A percentile compares a stretch with the other conserved stretches of the same genome.
phyloP scores from a whole-genome alignment of 495 filamentous ascomycete genomes.

The Articulospora tetracladia region DNA sequence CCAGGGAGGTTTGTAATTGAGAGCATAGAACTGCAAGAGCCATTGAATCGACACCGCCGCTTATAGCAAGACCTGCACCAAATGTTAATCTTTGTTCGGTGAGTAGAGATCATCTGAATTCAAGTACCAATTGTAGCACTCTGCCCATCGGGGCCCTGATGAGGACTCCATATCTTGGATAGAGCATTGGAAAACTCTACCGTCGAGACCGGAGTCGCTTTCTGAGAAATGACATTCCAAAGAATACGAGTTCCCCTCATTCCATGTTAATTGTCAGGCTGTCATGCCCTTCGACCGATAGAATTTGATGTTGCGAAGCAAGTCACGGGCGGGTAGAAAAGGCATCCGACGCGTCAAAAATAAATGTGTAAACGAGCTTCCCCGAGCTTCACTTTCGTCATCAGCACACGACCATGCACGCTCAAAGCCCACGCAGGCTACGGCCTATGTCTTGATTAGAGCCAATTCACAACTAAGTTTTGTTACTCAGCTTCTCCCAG shows the following conservation, averaged over 20 bases:
- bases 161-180: conserved; percentile 1
- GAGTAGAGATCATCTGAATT: neutral
- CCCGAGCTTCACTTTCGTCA: conserved; percentile 11
- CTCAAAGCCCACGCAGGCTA: conserved; percentile 10
- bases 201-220: conserved; percentile 1
- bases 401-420: conserved; percentile 9
- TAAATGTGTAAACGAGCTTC: neutral
- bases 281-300: neutral
- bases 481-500: neutral
- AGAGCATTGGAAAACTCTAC: conserved; percentile 16
- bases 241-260: conserved; percentile 4
- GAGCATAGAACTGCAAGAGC: conserved; percentile 75
- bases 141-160: neutral
- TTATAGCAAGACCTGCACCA: conserved; percentile 70
- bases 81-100: neutral
- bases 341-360: conserved; percentile 1
- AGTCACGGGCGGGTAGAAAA: neutral
- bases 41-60: conserved; percentile 96
- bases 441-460: conserved; percentile 10
- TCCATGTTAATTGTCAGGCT: neutral
- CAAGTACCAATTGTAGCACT: conserved; percentile 1
- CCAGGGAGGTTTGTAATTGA: conserved; percentile 31
- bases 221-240: neutral
- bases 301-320: neutral
- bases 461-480: neutral